Evolutionary conservation across 352 stramenopile genomes (phyloP), one percentile per base, ranked within the genome.

Genomic region (Phytophthora constricta): DNA sequence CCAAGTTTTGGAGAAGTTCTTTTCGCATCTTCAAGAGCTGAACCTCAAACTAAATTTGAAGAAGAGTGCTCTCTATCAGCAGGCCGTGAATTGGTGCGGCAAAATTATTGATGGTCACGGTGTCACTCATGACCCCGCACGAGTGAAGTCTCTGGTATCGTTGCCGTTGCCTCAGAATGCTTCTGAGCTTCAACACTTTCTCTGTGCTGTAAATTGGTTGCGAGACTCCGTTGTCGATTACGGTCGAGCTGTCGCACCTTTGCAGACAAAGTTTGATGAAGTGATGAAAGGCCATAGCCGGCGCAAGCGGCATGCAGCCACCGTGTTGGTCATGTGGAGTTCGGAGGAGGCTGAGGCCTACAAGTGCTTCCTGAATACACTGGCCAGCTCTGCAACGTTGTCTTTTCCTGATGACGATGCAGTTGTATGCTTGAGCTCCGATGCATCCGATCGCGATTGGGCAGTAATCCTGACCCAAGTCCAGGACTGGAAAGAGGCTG

Each of bases 1-100:
- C 1, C 0, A 58, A 10, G 47, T 33, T 4, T 48, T 70, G 0
- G 4, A 53, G 22, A 23, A 43, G 22, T 75, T 75, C 42, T 65
- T 76, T 22, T 19, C 19, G 1, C 27, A 58, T 7, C 1, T 69
- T 0, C 26, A 34, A 3, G 14, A 68, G 10, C 22, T 26, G 13
- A 34, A 56, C n/a, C 26, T 78, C 17, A 78, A 78, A 56, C 57
- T 73, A 1, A 76, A 49, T 50, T 22, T 47, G 5, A 47, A 20
- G 1, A 79, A 72, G 45, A 62, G 45, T 19, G 31, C 50, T 4
- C 3, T 75, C 3, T 76, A 68, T 22, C 5, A 34, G 39, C 5
- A 51, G 13, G 20, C 23, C 17, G 43, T 70, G 2, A 33, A 23
- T n/a, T 79, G 70, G 70, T 76, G 70, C 16, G 70, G 58, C 7